phyloP scores from a whole-genome alignment of 352 stramenopile genomes.

The Pythium chondricola region DNA sequence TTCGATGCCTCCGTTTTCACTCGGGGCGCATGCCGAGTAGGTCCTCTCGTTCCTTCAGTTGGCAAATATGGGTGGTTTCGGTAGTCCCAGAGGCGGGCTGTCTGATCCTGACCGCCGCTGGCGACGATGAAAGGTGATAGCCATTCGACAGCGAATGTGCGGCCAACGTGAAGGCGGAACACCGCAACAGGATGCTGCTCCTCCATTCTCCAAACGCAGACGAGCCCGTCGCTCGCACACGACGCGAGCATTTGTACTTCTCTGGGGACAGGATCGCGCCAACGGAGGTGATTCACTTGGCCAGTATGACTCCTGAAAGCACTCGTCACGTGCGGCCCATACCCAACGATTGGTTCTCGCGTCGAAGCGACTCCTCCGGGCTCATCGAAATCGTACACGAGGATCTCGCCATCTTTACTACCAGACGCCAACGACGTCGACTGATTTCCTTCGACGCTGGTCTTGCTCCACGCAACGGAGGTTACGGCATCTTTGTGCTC shows the following conservation, averaged over 20 bases:
- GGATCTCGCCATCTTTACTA: slow-evolving; percentile 39
- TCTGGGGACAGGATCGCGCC: slow-evolving; percentile 15
- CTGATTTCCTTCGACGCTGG: neutral
- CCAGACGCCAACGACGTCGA: slow-evolving; percentile 37
- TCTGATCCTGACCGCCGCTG: slow-evolving; percentile 69
- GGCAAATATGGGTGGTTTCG: neutral
- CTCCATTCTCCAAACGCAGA: slow-evolving; percentile 45
- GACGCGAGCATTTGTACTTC: slow-evolving; percentile 31
- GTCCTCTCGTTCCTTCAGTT: too few species aligned
- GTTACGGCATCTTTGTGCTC: slow-evolving; percentile 49
- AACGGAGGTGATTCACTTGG: slow-evolving; percentile 42
- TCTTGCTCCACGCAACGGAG: slow-evolving; percentile 32
- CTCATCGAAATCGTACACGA: slow-evolving; percentile 32
- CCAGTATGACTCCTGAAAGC: slow-evolving; percentile 29
- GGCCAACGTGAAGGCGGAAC: slow-evolving; percentile 44
- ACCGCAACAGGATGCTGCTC: slow-evolving; percentile 14
- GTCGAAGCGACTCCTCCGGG: neutral
- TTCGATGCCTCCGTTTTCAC: too few species aligned
- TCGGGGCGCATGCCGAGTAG: too few species aligned
- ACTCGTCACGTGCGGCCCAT: slow-evolving; percentile 17
- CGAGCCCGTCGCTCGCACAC: slow-evolving; percentile 41
- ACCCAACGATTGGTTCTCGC: slow-evolving; percentile 2
- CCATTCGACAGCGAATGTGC: slow-evolving; percentile 56
- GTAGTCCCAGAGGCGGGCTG: slow-evolving; percentile 46
- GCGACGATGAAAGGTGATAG: slow-evolving; percentile 30